Evolutionary conservation across 2,329 filamentous ascomycete genomes (phyloP), one percentile per base, ranked within the genome.

Genomic region (Fusarium sterilihyphosum): DNA sequence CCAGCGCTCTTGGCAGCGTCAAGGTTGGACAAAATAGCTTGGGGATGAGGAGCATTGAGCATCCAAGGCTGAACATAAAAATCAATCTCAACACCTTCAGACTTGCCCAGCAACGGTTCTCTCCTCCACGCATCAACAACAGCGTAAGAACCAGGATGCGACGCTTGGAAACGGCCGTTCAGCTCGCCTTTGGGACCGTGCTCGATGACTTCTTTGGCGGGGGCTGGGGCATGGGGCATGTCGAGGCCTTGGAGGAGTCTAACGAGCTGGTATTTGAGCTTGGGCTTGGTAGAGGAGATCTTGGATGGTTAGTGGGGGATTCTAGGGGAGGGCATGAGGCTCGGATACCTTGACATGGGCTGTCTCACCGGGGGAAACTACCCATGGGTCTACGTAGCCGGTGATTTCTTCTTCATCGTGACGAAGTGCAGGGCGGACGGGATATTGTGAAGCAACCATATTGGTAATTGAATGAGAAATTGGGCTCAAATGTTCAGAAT

Each of bases 321-420:
- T 26, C 0, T 3, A 16, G 2, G 24, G 5, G 6, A 8, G 8
- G 24, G 7, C 7, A 9, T 8, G n/a, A 9, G 24, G 5, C 17
- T 26, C 0, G 43, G 7, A 35, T 46, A 46, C 43, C 43, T 46
- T 46, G 24, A 26, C 24, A 5, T 26, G 17, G 7, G 43, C 43
- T 46, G 43, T 46, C 26, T 46, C 43, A 6, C 24, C n/a, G 8
- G 43, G 43, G 4, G 24, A 46, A 3, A 46, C 43, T 46, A 46
- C 43, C 43, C 43, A 46, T 46, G 43, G 43, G 8, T 46, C 43
- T 20, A 46, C 43, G 24, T 46, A 46, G 17, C 43, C 43, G 4
- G 43, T 46, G 43, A 46, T 46, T 46, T 46, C 43, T 12, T 46
- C 43, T 46, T 46, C 43, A 26, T 46, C 24, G 24, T 46, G 43